Conservation (phyloP, 768 basidiomycete species). For the Naganishia vishniacii region DNA sequence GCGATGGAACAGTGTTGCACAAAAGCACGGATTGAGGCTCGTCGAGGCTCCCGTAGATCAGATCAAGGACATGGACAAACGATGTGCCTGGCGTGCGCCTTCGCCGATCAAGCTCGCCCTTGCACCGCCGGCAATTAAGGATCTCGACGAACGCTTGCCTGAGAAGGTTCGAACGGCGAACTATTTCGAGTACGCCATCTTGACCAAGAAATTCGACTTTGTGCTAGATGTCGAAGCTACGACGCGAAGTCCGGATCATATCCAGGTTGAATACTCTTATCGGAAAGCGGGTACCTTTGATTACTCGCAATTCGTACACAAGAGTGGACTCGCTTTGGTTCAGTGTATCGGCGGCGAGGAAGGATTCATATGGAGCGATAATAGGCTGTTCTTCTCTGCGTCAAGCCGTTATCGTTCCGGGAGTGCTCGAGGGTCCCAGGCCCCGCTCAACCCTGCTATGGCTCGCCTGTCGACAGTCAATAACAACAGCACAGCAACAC, state of each 20-base stretch:
- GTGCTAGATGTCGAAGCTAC: conserved; percentile 68
- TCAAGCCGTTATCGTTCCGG: conserved; percentile 40
- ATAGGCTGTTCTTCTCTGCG: conserved; percentile 56
- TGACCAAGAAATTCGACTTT: conserved; percentile 67
- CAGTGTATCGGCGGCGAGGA: conserved; percentile 73
- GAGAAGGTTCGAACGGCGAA: conserved; percentile 57
- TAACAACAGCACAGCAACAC: conserved; percentile 10
- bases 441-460: conserved; percentile 41
- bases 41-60: conserved; percentile 91
- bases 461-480: conserved; percentile 47
- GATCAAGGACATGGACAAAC: conserved; percentile 75
- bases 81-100: conserved; percentile 87
- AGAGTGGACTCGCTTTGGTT: conserved; percentile 80
- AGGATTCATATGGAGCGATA: conserved; percentile 84
- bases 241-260: conserved; percentile 67
- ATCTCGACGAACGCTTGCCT: conserved; percentile 63
- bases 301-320: conserved; percentile 88
- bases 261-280: conserved; percentile 85
- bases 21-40: conserved; percentile 81
- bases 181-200: conserved; percentile 75
- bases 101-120: conserved; percentile 73
- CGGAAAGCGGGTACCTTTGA: conserved; percentile 64
- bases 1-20: conserved; percentile 73
- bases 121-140: conserved; percentile 63
- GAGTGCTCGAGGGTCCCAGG: conserved; percentile 50